A percentile compares a stretch with the other conserved stretches of the same genome.
Evolutionary conservation across 2,329 filamentous ascomycete species (phyloP).

Genomic region (Botrytis fragariae): DNA sequence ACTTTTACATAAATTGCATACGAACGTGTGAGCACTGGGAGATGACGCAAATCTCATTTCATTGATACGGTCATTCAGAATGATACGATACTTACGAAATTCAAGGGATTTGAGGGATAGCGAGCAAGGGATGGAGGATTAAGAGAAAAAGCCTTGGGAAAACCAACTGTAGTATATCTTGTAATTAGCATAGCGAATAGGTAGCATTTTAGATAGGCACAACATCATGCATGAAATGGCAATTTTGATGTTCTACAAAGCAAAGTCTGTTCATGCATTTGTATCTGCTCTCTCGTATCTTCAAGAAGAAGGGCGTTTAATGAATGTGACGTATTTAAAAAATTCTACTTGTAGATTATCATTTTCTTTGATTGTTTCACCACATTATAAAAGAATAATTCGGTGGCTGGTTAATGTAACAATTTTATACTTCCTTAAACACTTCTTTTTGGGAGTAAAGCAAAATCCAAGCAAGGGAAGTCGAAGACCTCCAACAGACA

Average conservation of each 20-base stretch:
- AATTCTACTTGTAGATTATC: neutral
- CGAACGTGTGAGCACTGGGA: neutral
- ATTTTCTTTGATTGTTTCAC: neutral
- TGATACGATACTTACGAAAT: conserved; percentile 25
- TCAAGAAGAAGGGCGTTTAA: neutral
- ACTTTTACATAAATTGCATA: conserved; percentile 5
- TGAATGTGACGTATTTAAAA: neutral
- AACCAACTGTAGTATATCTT: conserved; percentile 24
- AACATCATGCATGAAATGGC: conserved; percentile 21
- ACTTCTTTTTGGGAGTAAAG: neutral
- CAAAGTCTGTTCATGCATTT: neutral
- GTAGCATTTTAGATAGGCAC: conserved; percentile 19
- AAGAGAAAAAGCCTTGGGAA: conserved; percentile 25
- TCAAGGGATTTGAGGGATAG: conserved; percentile 21
- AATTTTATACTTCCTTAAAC: neutral
- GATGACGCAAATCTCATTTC: conserved; percentile 1
- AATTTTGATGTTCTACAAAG: conserved; percentile 18
- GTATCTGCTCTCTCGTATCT: neutral
- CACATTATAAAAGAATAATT: neutral
- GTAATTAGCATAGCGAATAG: conserved; percentile 30
- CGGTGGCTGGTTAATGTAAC: conserved; percentile 7
- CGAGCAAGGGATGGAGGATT: conserved; percentile 33
- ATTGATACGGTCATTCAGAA: conserved; percentile 17
- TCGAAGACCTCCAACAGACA: neutral
- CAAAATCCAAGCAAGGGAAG: conserved; percentile 5